phyloP scores from a whole-genome alignment of 441 rosid genomes.

The Erodium trifolium region DNA sequence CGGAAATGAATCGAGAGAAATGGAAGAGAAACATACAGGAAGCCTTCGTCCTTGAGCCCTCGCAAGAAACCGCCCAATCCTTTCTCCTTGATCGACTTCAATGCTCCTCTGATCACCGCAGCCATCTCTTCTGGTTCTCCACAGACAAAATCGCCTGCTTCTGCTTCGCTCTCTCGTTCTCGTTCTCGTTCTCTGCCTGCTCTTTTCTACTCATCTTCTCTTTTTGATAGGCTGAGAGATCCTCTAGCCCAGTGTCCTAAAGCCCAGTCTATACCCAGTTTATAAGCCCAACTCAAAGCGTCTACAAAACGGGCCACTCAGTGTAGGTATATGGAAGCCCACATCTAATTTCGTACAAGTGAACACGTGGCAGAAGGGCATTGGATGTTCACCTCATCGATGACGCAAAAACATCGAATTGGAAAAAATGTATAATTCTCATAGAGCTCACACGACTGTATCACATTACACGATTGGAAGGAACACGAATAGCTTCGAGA shows the following conservation, averaged over 20 bases:
- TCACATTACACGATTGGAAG: not conserved
- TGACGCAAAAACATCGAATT: not conserved
- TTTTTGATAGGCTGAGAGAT: too few relatives aligned
- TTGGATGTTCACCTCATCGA: not conserved
- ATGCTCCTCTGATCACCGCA: slow-evolving; percentile 58
- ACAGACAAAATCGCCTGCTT: too few relatives aligned
- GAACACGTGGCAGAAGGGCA: not conserved
- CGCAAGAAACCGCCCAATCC: slow-evolving; percentile 58
- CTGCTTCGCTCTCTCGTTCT: not conserved
- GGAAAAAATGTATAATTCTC: not conserved
- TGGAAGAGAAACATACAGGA: slow-evolving; percentile 25
- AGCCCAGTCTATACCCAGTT: not conserved
- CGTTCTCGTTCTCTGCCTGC: not conserved
- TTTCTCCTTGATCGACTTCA: slow-evolving; percentile 59
- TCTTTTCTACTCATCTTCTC: not conserved
- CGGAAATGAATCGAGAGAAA: slow-evolving; percentile 9
- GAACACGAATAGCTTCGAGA: slow-evolving; percentile 2
- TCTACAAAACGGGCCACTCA: not conserved
- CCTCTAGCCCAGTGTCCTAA: not conserved
- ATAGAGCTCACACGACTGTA: not conserved
- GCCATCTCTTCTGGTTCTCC: slow-evolving; percentile 41
- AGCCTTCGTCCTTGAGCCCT: slow-evolving; percentile 68
- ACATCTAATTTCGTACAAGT: not conserved
- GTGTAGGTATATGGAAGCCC: not conserved
- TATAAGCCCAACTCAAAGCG: not conserved